Evolutionary conservation across 2,329 filamentous ascomycete genomes (phyloP), one percentile per base, ranked within the genome.

Genomic region (Ceratocystis cacaofunesta): DNA sequence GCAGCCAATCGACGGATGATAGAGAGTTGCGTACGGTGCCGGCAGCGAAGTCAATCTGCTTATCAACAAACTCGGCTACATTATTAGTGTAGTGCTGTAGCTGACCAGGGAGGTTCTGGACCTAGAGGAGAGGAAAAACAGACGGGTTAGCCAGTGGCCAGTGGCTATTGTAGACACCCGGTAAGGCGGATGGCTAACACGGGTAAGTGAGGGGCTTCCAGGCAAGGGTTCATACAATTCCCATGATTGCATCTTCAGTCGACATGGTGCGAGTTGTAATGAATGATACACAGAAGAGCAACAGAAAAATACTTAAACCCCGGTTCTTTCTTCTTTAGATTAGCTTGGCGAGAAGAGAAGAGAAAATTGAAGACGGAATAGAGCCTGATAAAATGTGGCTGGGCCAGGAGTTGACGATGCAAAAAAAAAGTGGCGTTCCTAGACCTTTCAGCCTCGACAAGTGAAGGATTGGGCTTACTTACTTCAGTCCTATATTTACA

Each of bases 21-120:
- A 90, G 78, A 3, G 81, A 81, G 68, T 90, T 85, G 72, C 89
- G 85, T 60, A 96, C 79, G 46, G 82, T 79, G 44, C 80, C 78
- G 64, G 91, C 89, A 57, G 90, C 85, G 67, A 82, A 80, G 71
- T 96, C 90, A 74, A 96, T 86, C 72, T 91, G 85, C 67, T 82
- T 80, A 75, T 96, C 90, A 73, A 95, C 84, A 70, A 86, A 87
- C 69, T 90, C 87, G 73, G 90, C 90, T 68, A 92, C 81, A 64
- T 89, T 82, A 70, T 81, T 79, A 17, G 87, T 86, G 74, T 90
- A 91, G 69, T 79, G 80, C 68, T 82, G 83, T 73, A 92, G 79
- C 71, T 92, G 85, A 12, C 60, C 61, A 48, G 66, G 58, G 57
- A 65, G 58, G 32, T 50, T 65, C 25, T 65, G 61, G 61, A 65